These are phyloP conservation scores for Ogataea minuta DNA, from an alignment of 805 yeast genomes.

Conservation along the genomic window DNA sequence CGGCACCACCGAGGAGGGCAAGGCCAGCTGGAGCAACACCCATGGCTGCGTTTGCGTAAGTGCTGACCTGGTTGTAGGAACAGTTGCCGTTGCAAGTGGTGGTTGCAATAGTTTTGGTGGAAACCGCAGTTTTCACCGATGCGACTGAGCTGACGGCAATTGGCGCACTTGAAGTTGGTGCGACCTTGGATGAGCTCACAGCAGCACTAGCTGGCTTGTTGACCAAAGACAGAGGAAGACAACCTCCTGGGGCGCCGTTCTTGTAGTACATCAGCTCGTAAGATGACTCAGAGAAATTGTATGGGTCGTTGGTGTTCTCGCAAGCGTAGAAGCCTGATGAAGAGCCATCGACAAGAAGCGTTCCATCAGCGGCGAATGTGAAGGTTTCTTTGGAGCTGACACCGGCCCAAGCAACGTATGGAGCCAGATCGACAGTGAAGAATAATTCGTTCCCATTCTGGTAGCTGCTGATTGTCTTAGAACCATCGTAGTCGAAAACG, in stretches of 20 bases:
- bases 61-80: constrained; percentile 8
- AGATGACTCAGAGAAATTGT: constrained; percentile 33
- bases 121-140: constrained; percentile 2
- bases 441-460: constrained; percentile 1
- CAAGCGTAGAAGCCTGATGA: constrained; percentile 40
- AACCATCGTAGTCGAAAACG: constrained; percentile 24
- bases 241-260: constrained; percentile 23
- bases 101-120: constrained; percentile 3
- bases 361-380: constrained; percentile 22
- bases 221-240: constrained; percentile 7
- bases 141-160: constrained; percentile 6
- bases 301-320: constrained; percentile 45
- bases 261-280: constrained; percentile 31
- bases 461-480: background rate
- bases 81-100: constrained; percentile 4
- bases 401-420: constrained; percentile 12
- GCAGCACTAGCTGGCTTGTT: background rate
- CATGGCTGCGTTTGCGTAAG: constrained; percentile 11
- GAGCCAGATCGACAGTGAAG: constrained; percentile 1
- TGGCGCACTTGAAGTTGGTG: constrained; percentile 1
- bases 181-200: constrained; percentile 1
- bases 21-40: constrained; percentile 16
- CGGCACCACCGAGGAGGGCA: constrained; percentile 16
- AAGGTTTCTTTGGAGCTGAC: constrained; percentile 4
- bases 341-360: constrained; percentile 33